Evolutionary conservation across 169 alveolate genomes (phyloP).

Genomic region (Cryptosporidium xiaoi): DNA sequence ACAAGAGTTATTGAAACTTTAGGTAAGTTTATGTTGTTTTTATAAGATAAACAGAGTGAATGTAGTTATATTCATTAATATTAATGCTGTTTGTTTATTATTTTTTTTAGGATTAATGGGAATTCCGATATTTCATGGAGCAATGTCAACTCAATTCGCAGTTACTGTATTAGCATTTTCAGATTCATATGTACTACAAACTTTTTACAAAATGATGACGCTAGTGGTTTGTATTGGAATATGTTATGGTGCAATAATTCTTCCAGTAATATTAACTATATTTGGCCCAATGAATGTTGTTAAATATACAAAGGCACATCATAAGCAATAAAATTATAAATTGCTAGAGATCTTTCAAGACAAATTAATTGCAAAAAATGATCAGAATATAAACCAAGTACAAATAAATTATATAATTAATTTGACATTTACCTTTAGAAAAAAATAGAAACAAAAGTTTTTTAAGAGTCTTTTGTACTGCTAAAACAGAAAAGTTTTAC

Average conservation of each 20-base stretch:
- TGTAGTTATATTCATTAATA: background rate
- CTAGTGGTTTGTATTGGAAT: constrained; percentile 78
- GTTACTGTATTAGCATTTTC: constrained; percentile 82
- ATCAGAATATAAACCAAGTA: too few relatives aligned
- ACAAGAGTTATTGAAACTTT: constrained; percentile 85
- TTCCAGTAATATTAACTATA: constrained; percentile 63
- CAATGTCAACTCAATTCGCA: constrained; percentile 85
- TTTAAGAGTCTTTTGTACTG: too few relatives aligned
- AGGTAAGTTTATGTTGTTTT: constrained; percentile 47
- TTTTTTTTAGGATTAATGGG: constrained; percentile 78
- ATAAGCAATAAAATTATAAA: background rate
- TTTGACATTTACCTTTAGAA: too few relatives aligned
- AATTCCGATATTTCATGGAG: constrained; percentile 85
- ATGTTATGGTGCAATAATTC: constrained; percentile 73
- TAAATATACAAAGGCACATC: constrained; percentile 54
- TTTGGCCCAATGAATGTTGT: constrained; percentile 75
- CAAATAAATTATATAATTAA: too few relatives aligned
- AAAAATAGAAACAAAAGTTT: too few relatives aligned
- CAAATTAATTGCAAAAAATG: too few relatives aligned
- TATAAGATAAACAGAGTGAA: background rate
- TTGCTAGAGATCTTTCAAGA: too few relatives aligned
- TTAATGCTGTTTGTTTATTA: background rate
- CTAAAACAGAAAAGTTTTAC: too few relatives aligned
- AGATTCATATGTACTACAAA: constrained; percentile 81
- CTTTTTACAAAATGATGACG: constrained; percentile 84